Evolutionary conservation across 148 eudicot genomes (phyloP).

Genomic region (Arbutus unedo): DNA sequence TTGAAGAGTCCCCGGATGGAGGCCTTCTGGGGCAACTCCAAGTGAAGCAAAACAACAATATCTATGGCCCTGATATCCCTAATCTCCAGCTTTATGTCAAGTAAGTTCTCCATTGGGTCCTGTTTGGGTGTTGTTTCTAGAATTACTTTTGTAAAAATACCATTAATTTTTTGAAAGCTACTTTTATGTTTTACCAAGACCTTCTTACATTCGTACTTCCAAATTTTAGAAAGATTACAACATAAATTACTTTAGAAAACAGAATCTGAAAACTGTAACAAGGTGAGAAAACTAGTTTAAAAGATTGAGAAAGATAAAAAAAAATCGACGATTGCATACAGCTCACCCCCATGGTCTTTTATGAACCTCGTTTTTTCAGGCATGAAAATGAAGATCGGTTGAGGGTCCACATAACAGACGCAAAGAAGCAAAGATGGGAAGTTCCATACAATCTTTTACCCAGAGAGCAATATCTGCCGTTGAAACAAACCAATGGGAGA

Average conservation of each 20-base stretch:
- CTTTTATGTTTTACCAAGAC: no score
- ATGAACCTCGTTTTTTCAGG: conserved; percentile 36
- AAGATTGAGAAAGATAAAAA: background rate
- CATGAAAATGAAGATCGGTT: conserved; percentile 75
- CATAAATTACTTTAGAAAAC: no score
- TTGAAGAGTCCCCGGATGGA: conserved; percentile 66
- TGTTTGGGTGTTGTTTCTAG: background rate
- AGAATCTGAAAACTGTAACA: no score
- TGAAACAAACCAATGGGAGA: conserved; percentile 34
- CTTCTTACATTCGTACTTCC: no score
- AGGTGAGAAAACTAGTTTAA: background rate
- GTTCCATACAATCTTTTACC: conserved; percentile 84
- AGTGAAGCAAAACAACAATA: conserved; percentile 54
- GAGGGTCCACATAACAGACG: conserved; percentile 83
- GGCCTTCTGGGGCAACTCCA: conserved; percentile 74
- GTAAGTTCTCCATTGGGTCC: conserved; percentile 34
- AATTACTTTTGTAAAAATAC: no score
- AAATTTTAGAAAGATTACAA: no score
- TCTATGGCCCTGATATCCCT: conserved; percentile 87
- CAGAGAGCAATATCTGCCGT: conserved; percentile 56
- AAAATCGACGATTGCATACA: background rate
- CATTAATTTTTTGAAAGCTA: no score
- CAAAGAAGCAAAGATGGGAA: conserved; percentile 83
- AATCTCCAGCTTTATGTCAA: conserved; percentile 75
- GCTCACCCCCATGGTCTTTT: background rate